Evolutionary conservation across 352 stramenopile species (phyloP), one percentile per base, ranked within the genome.

Genomic region (Globisporangium paroecandrum): DNA sequence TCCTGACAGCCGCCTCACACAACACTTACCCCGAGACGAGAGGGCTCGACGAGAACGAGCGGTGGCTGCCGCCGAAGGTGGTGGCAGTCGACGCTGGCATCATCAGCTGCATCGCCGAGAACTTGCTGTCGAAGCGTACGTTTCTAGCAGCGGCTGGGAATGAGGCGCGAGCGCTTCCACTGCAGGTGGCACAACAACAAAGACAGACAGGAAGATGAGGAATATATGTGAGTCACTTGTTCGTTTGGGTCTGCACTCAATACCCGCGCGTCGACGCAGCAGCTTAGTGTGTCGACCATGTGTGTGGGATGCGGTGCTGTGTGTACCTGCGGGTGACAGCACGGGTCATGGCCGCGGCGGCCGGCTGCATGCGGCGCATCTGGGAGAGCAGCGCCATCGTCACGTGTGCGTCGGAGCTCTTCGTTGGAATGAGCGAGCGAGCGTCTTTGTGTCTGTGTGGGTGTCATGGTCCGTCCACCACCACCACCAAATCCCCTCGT

Each of bases 31-130:
- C 75, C 27, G 74, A 73, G 53, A 72, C 62, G 49, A 72, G 43
- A 4, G 82, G 78, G 8, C 73, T 75, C 47, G 85, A 90, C 18
- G 85, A 93, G 78, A 91, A 91, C 29, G 75, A 80, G 46, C 85
- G 81, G 38, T 61, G 65, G 49, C 58, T 65, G 27, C 78, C 66
- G 58, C 77, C 75, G 61, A 86, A 84, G 10, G 47, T 70, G 13
- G 47, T 70, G 25, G 81, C 70, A 59, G 67, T 72, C 46, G 80
- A 74, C 25, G 27, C 38, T 51, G 63, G 63, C 54, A 43, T 43
- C n/a, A 83, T 77, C 24, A 83, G 69, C 66, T 89, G 82, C 58
- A 88, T 68, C 22, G 74, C 71, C 38, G 75, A 62, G 66, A 86
- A 38, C 51, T 83, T 84, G 57, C 67, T 70, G 58, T 81, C 62